phyloP scores from a whole-genome alignment of 352 stramenopile species.

The Globisporangium radiosum region DNA sequence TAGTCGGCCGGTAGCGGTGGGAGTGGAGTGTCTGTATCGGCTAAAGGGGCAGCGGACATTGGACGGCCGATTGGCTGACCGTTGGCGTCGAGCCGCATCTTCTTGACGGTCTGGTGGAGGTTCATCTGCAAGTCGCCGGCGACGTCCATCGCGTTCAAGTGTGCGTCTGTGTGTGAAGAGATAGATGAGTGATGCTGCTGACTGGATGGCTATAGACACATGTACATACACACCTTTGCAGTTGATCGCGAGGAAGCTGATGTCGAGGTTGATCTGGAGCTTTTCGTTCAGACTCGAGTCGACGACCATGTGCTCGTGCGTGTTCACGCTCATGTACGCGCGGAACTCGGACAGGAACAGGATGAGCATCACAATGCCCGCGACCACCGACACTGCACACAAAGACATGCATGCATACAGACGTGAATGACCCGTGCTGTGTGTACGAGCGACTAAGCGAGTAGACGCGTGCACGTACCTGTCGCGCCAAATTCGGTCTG shows the following conservation, averaged over 20 bases:
- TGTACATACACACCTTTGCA: conserved; percentile 62
- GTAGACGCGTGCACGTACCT: conserved; percentile 14
- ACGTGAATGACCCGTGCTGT: neutral
- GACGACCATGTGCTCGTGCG: conserved; percentile 93
- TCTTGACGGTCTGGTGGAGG: conserved; percentile 94
- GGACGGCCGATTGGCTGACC: conserved; percentile 60
- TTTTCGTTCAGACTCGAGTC: conserved; percentile 93
- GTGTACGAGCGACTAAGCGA: neutral
- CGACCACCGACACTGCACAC: conserved; percentile 70
- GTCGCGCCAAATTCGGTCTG: conserved; percentile 90
- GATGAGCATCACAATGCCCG: conserved; percentile 83
- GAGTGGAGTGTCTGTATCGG: conserved; percentile 18
- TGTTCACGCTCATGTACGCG: conserved; percentile 73
- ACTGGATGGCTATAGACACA: neutral
- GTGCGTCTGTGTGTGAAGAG: conserved; percentile 67
- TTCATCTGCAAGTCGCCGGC: conserved; percentile 96
- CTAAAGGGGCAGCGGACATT: conserved; percentile 30
- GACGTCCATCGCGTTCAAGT: conserved; percentile 98
- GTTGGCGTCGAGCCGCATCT: conserved; percentile 80
- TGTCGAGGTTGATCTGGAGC: conserved; percentile 96
- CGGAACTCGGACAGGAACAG: conserved; percentile 89
- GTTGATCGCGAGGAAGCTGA: conserved; percentile 95
- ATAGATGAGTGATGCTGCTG: neutral
- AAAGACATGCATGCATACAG: neutral
- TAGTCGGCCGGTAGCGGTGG: conserved; percentile 78